Base-by-base conservation (phyloP, 768 basidiomycete species). In the Mrakia hoshinonis region DNA sequence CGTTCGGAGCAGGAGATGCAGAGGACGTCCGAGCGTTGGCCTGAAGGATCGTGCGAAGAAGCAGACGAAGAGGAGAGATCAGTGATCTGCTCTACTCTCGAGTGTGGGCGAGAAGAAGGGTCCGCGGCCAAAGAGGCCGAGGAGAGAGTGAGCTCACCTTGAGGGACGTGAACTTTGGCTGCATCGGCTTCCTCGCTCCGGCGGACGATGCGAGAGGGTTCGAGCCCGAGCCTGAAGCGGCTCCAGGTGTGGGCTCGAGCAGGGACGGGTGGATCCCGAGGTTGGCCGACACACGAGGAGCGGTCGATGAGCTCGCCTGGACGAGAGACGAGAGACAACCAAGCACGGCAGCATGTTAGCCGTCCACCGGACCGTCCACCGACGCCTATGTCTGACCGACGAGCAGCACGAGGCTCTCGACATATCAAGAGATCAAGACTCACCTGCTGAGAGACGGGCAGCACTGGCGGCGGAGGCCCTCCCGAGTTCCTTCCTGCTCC, bases 151-250 rank as follows among this genome's bases (percentile, higher is more conserved):
- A 39, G 75, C 82, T 61, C 24, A 88, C 91, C 82, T 89, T 92
- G 80, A 95, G 93, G 3, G 92, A 91, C 0, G 94, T 91, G 79
- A 98, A 99, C 80, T 99, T 99, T 63, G 96, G 96, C 74, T 94
- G 93, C 94, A 99, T 97, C 22, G 95, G 92, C 78, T 94, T 95
- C 96, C 73, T 89, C 82, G 79, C 6, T 43, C 43, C 43, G 15
- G 43, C 43, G 43, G 43, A 43, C 15, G 43, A 43, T 6, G 96
- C 91, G 79, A 94, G 92, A 62, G 76, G 75, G 81, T 90, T 90
- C 34, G 87, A 87, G 4, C 74, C 79, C 87, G 87, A 3, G 84
- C 49, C 36, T 11, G 46, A 26, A 39, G 85, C 4, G n/a, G 38
- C 83, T 81, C 3, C 81, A 76, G 9, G 82, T 0, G 87, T 84